phyloP scores from a whole-genome alignment of 495 filamentous ascomycete genomes.

The Xanthoparmelia taractica region DNA sequence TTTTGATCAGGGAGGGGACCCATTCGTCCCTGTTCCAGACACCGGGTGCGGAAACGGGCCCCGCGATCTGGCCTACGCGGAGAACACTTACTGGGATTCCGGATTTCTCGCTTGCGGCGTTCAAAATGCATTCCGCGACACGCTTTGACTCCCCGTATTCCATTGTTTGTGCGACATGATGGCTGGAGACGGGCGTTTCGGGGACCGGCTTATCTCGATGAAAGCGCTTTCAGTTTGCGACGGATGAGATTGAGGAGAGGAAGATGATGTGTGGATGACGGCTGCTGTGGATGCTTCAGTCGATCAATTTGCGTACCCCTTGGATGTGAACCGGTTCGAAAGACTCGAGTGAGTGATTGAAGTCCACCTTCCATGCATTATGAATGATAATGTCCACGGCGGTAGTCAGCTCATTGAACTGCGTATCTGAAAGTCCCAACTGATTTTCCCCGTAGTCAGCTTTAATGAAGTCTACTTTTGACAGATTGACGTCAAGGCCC shows the following conservation, averaged over 20 bases:
- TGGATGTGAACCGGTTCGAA: conserved; percentile 27
- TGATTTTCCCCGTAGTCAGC: conserved; percentile 6
- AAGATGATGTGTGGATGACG: conserved; percentile 38
- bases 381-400: conserved; percentile 31
- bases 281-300: conserved; percentile 20
- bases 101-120: conserved; percentile 13
- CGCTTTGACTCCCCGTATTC: conserved; percentile 28
- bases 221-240: conserved; percentile 5
- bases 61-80: conserved; percentile 27
- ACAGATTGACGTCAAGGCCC: not conserved
- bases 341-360: conserved; percentile 30
- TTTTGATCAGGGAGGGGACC: conserved; percentile 30
- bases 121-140: conserved; percentile 24
- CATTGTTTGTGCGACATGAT: conserved; percentile 19
- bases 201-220: conserved; percentile 4
- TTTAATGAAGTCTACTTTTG: conserved; percentile 17
- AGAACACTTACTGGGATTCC: conserved; percentile 14
- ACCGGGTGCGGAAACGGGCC: conserved; percentile 21
- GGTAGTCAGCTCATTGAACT: conserved; percentile 22
- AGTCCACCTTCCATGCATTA: conserved; percentile 38
- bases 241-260: conserved; percentile 45
- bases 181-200: conserved; percentile 4
- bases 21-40: conserved; percentile 35
- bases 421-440: conserved; percentile 17
- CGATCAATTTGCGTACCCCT: conserved; percentile 24